Base-by-base conservation (phyloP, 1,139 yeast species). In the Candida tunisiensis region DNA sequence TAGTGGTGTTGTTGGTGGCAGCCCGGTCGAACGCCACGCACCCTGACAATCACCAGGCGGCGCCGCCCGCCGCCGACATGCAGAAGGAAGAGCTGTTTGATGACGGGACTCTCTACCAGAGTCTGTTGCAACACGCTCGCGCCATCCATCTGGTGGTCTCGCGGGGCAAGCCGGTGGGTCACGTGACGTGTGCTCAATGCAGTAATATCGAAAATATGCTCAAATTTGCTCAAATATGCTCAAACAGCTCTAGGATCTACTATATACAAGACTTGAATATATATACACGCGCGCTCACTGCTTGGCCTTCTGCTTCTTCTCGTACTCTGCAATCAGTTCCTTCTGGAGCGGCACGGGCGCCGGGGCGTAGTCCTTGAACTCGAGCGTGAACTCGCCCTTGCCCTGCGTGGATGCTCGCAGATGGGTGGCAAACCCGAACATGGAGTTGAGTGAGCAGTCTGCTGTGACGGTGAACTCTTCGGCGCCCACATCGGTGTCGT, bases 371-470 rank as follows among this genome's bases (percentile, higher is more conserved):
- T 82, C 80, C 50, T 79, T 73, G 61, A 88, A 91, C 53, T 91
- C 99, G 55, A 91, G 65, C 4, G 93, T 70, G 51, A 91, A 91
- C 57, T 91, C 98, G 44, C 98, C 98, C 55, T 91, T 91, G 55
- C 99, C 99, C 57, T 91, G 98, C 15, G 98, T 88, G 35, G 80
- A 75, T 21, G 98, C 96, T 62, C 99, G 77, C 51, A 91, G 65
- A 15, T 82, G 72, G 9, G 96, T 80, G 8, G 96, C 93, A 53
- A 88, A 82, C 14, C 98, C 98, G 52, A 91, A 91, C 83, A 91
- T 73, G 35, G 82, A 68, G 61, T 83, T 83, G 55, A 91, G 70
- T 9, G 98, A 77, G 59, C 96, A 85, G 53, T 88, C 96, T 19
- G 96, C 93, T 33, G 70, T 69, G 35, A 88, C 72, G 9, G 93